Percentiles rank a stretch among this genome's conserved stretches.
These are phyloP conservation scores for Pseudisothecium myosuroides DNA, from an alignment of 225 moss, liverwort and hornwort genomes.

Conservation along the genomic window DNA sequence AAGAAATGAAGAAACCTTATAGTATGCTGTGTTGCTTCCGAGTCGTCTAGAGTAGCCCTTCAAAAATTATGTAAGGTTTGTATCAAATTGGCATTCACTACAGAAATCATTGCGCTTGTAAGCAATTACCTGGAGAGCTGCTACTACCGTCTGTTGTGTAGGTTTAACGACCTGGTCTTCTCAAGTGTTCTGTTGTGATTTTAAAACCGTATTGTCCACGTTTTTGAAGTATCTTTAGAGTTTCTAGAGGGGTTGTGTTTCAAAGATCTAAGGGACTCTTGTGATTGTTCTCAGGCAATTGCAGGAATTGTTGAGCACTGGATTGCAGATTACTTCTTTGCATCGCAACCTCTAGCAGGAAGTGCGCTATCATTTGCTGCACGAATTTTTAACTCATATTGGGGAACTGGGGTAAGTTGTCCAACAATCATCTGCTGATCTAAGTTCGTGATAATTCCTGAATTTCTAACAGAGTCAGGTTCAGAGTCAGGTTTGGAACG, in stretches of 20 bases:
- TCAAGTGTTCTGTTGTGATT: neutral
- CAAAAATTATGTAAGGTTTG: neutral
- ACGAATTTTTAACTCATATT: conserved; percentile 76
- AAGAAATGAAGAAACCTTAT: neutral
- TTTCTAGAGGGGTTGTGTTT: neutral
- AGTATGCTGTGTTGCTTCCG: neutral
- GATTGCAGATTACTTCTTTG: conserved; percentile 85
- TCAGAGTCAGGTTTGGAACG: neutral
- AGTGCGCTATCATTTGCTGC: conserved; percentile 56
- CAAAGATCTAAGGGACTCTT: neutral
- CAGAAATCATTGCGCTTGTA: neutral
- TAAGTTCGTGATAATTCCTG: neutral
- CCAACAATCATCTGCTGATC: neutral
- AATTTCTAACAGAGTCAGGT: neutral
- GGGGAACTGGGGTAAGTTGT: conserved; percentile 62
- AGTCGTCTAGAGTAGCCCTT: neutral
- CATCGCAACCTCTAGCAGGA: conserved; percentile 75
- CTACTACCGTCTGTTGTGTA: neutral
- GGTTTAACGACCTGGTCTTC: neutral
- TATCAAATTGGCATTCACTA: neutral
- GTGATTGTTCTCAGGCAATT: conserved; percentile 48
- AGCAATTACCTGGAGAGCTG: neutral
- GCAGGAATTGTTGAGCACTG: conserved; percentile 91
- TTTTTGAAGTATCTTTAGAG: neutral
- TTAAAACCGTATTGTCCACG: neutral